phyloP scores from a whole-genome alignment of 2,329 filamentous ascomycete genomes.

The Neocucurbitaria cava region DNA sequence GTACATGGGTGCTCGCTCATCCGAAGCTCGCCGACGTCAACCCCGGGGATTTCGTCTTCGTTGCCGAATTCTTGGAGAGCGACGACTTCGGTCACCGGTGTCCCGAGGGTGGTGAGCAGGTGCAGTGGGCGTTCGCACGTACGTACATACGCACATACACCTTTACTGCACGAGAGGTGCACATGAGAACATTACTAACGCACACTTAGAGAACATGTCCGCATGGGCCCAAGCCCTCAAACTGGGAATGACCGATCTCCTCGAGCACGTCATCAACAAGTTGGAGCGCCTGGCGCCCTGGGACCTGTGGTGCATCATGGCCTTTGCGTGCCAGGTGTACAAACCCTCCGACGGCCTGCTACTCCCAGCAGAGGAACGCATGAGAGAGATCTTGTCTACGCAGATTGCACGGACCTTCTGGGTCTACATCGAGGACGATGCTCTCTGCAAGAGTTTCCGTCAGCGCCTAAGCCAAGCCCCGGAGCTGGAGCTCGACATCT shows the following conservation, averaged over 20 bases:
- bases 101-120: conserved; percentile 19
- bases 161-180: too few relatives aligned
- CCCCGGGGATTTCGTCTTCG: conserved; percentile 28
- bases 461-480: conserved; percentile 17
- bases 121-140: conserved; percentile 12
- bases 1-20: conserved; percentile 23
- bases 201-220: conserved; percentile 28
- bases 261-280: conserved; percentile 34
- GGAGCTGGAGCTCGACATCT: conserved; percentile 24
- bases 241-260: conserved; percentile 34
- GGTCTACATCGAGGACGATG: conserved; percentile 16
- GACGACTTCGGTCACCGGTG: conserved; percentile 26
- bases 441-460: conserved; percentile 11
- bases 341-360: neutral
- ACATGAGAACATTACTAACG: too few relatives aligned
- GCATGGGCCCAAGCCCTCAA: conserved; percentile 32
- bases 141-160: too few relatives aligned
- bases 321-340: conserved; percentile 25
- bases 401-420: conserved; percentile 31
- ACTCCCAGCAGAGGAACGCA: conserved; percentile 6
- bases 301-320: conserved; percentile 16
- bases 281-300: conserved; percentile 9
- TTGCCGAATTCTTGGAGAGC: conserved; percentile 34
- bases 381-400: conserved; percentile 24
- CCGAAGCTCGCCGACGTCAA: conserved; percentile 22